Evolutionary conservation across 768 basidiomycete genomes (phyloP), one percentile per base, ranked within the genome.

Genomic region (Mycena vitilis): DNA sequence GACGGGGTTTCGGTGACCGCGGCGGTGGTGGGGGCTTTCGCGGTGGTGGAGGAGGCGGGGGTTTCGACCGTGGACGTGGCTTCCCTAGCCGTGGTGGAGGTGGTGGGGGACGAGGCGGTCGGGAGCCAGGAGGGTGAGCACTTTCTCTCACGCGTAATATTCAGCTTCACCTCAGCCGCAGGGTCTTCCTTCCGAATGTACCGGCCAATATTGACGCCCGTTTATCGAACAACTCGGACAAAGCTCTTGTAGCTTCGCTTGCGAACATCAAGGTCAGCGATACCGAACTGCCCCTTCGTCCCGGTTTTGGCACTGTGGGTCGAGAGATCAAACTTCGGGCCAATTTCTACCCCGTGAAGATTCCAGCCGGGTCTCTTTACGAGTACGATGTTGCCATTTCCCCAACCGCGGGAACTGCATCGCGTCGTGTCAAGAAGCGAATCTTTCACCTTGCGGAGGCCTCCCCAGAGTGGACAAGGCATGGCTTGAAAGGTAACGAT

Each of bases 321-420:
- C 81, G 68, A 44, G 47, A 76, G 12, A 82, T 89, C 73, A 85
- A 81, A 51, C 75, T 92, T 18, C 84, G 92, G 9, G 83, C 90
- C 53, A 93, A 93, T 72, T 91, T 89, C 80, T 92, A 92, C 77
- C 83, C 89, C 0, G 81, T 93, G 34, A 81, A 80, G 54, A 76
- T 88, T 12, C 83, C 84, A 2, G 84, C 85, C 45, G 82, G 80
- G 0, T 77, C 83, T 2, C 72, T 89, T 11, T 88, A 82, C 73
- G 91, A 93, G 65, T 93, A 93, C 73, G 83, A 86, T 65, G 85
- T 92, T 18, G 73, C 83, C 2, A 87, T 91, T 38, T 77, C 82
- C 8, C 89, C 89, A 0, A 76, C 80, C n/a, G 80, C 82, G 8
- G 82, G 83, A 40, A 85, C 85, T 0, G 79, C 84, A 25, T 84